phyloP scores from a whole-genome alignment of 2,329 filamentous ascomycete genomes.

The Coleophoma crateriformis region DNA sequence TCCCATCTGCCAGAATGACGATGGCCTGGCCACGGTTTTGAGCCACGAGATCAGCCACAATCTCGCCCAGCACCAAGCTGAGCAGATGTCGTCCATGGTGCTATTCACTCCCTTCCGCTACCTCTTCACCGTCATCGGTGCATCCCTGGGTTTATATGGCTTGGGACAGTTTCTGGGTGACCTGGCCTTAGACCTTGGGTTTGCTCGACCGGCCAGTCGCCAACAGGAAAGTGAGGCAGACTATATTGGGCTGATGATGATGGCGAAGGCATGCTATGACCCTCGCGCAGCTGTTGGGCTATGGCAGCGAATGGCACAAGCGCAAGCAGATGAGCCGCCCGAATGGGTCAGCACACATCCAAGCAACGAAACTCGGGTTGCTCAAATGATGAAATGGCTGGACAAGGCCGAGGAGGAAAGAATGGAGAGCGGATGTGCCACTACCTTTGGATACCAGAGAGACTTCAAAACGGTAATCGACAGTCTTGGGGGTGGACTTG shows the following conservation, averaged over 20 bases:
- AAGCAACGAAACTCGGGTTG: constrained; percentile 55
- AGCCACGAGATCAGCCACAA: constrained; percentile 79
- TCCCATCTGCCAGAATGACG: constrained; percentile 58
- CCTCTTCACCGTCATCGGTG: constrained; percentile 28
- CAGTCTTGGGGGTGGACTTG: not conserved
- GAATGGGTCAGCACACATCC: constrained; percentile 76
- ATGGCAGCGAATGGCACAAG: constrained; percentile 61
- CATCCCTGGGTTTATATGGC: constrained; percentile 15
- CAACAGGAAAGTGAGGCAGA: constrained; percentile 74
- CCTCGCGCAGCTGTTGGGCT: constrained; percentile 61
- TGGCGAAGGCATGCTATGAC: constrained; percentile 74
- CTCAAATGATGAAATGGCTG: constrained; percentile 61
- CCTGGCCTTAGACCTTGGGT: constrained; percentile 48
- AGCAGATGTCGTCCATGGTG: constrained; percentile 44
- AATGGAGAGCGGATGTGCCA: constrained; percentile 44
- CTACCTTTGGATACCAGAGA: constrained; percentile 1
- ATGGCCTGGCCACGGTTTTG: constrained; percentile 68
- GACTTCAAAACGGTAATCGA: not conserved
- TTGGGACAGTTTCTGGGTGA: constrained; percentile 17
- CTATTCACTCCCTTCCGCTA: constrained; percentile 32
- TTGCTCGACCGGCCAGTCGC: constrained; percentile 62
- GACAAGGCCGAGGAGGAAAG: constrained; percentile 50
- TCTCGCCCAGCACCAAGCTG: constrained; percentile 61
- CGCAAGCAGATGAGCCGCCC: constrained; percentile 46
- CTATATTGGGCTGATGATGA: constrained; percentile 77